These are phyloP conservation scores for Dacryopinax spathularia DNA, from an alignment of 768 basidiomycete species.

Conservation along the genomic window DNA sequence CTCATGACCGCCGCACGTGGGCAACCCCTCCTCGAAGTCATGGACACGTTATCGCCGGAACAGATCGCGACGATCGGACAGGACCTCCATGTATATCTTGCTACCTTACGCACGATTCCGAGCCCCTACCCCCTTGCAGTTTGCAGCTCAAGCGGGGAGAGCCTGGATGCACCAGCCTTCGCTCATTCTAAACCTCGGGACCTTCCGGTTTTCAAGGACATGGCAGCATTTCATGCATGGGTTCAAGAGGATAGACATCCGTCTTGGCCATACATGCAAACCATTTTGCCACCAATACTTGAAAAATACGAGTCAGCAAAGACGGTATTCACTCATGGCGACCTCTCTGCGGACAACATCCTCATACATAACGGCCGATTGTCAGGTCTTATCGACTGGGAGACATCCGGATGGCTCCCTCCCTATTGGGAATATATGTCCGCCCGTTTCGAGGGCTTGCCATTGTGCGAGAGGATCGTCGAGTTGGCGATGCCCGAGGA, in stretches of 20 bases:
- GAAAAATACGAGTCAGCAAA: background rate
- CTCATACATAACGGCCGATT: no score
- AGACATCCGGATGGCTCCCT: constrained; percentile 25
- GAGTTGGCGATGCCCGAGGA: background rate
- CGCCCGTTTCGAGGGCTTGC: background rate
- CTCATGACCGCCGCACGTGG: no score
- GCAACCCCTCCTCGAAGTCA: background rate
- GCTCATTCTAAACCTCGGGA: background rate
- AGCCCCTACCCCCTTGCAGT: background rate
- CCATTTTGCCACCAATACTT: background rate
- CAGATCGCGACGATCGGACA: background rate
- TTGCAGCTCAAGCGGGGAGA: background rate
- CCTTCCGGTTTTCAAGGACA: background rate
- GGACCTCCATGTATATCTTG: background rate
- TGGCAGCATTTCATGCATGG: background rate
- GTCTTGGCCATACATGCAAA: background rate
- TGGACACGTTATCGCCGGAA: background rate
- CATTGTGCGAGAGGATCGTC: background rate
- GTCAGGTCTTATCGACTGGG: no score
- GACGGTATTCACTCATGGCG: no score
- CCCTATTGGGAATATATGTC: constrained; percentile 24
- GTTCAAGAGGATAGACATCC: background rate
- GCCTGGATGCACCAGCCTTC: background rate
- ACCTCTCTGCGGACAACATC: no score
- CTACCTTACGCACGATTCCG: background rate